These are phyloP conservation scores for Neofusicoccum sp. DNA, from an alignment of 2,329 filamentous ascomycete genomes.

Conservation along the genomic window DNA sequence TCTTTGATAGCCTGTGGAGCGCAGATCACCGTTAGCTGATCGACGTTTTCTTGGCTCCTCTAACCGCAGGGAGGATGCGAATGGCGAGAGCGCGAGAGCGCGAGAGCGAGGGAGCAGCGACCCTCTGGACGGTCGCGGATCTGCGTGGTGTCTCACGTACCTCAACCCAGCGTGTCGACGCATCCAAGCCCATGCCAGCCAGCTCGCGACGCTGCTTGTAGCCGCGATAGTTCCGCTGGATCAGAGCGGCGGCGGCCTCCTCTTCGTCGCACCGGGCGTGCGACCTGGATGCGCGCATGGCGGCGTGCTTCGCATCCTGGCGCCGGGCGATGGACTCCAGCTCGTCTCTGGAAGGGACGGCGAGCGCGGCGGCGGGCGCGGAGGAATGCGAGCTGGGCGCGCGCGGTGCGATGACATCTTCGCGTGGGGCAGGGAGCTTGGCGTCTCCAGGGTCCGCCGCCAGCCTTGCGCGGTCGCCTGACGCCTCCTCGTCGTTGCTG, in stretches of 20 bases:
- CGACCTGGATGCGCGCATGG: neutral
- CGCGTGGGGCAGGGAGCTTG: neutral
- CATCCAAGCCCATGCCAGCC: constrained; percentile 64
- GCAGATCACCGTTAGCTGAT: constrained; percentile 26
- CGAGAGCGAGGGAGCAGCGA: neutral
- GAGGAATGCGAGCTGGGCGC: neutral
- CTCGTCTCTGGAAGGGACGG: constrained; percentile 12
- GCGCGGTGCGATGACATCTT: neutral
- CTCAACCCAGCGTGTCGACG: constrained; percentile 69
- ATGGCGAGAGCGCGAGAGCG: constrained; percentile 20
- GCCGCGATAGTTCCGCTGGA: constrained; percentile 68
- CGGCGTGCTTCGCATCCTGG: constrained; percentile 16
- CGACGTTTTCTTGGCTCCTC: neutral
- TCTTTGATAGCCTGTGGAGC: constrained; percentile 50
- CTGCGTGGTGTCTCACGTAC: constrained; percentile 46
- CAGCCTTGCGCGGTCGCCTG: constrained; percentile 6
- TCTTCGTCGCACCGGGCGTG: neutral
- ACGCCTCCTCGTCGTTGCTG: neutral
- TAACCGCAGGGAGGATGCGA: neutral
- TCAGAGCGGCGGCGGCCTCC: constrained; percentile 28
- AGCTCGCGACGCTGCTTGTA: constrained; percentile 72
- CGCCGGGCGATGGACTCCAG: constrained; percentile 6
- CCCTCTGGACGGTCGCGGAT: constrained; percentile 11
- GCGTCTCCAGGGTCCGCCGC: constrained; percentile 7
- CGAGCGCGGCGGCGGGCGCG: constrained; percentile 1